phyloP scores from a whole-genome alignment of 192 early-diverging fungal genomes.

The Podila epigama region DNA sequence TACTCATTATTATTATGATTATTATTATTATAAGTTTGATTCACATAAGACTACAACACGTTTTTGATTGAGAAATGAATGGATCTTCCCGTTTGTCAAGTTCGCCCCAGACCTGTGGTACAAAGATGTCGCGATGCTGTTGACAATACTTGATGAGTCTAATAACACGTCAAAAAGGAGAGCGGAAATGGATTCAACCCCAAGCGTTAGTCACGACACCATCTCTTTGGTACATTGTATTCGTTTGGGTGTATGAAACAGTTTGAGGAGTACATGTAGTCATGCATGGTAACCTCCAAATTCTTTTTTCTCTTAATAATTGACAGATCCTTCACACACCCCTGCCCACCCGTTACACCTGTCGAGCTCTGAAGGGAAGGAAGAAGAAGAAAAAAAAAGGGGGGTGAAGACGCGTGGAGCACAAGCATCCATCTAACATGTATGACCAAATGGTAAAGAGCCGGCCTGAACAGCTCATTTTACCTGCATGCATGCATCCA shows the following conservation, averaged over 20 bases:
- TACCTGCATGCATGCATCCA: no score
- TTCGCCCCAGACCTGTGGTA: constrained; percentile 48
- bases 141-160: constrained; percentile 48
- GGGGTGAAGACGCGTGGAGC: no score
- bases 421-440: neutral
- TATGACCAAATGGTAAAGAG: neutral
- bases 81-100: constrained; percentile 41
- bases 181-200: neutral
- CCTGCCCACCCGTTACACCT: no score
- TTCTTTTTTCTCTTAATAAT: no score
- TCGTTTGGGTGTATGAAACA: no score
- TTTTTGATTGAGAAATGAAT: constrained; percentile 40
- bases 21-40: no score
- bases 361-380: neutral
- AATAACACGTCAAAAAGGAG: neutral
- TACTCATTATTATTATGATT: no score
- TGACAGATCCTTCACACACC: no score
- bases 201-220: neutral
- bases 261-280: no score
- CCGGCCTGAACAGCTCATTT: neutral
- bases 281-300: no score
- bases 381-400: neutral
- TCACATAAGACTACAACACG: constrained; percentile 37
- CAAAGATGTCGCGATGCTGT: constrained; percentile 29
- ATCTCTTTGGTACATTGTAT: no score